These are phyloP conservation scores for Nemophila menziesii DNA, from an alignment of 257 asterid species.

Conservation along the genomic window DNA sequence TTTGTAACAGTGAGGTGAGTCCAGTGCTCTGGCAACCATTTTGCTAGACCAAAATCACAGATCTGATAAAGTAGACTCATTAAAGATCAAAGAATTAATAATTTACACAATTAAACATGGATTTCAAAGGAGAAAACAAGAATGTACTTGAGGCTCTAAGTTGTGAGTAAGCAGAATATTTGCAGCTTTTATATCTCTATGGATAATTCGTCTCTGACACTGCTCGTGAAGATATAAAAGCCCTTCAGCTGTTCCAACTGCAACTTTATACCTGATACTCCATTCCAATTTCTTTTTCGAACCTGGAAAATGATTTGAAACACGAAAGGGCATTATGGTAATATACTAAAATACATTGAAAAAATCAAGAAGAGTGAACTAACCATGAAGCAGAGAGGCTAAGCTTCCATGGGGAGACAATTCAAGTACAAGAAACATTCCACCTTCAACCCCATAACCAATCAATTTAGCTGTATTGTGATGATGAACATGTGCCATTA, in stretches of 20 bases:
- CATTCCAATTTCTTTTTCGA: conserved; percentile 61
- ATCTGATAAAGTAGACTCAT: conserved; percentile 11
- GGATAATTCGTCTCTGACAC: conserved; percentile 85
- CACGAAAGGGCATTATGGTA: conserved; percentile 5
- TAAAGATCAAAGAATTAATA: background rate
- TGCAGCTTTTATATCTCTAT: conserved; percentile 90
- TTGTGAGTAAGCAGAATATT: conserved; percentile 78
- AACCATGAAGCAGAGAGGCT: conserved; percentile 84
- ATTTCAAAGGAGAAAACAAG: background rate
- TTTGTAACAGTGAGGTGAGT: conserved; percentile 25
- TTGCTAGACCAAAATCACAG: conserved; percentile 35
- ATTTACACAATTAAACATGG: background rate
- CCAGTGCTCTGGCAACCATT: conserved; percentile 35
- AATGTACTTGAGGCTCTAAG: conserved; percentile 77
- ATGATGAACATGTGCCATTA: conserved; percentile 92
- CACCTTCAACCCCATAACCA: conserved; percentile 92
- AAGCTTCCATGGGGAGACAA: conserved; percentile 89
- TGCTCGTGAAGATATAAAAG: conserved; percentile 85
- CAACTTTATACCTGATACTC: conserved; percentile 65
- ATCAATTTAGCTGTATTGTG: conserved; percentile 87
- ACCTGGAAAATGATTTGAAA: conserved; percentile 20
- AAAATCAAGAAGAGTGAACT: conserved; percentile 17
- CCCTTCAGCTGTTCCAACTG: conserved; percentile 74
- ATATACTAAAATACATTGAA: background rate
- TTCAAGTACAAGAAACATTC: conserved; percentile 84